These are phyloP conservation scores for Colletotrichum somersetense DNA, from an alignment of 2,329 filamentous ascomycete genomes.

Conservation along the genomic window DNA sequence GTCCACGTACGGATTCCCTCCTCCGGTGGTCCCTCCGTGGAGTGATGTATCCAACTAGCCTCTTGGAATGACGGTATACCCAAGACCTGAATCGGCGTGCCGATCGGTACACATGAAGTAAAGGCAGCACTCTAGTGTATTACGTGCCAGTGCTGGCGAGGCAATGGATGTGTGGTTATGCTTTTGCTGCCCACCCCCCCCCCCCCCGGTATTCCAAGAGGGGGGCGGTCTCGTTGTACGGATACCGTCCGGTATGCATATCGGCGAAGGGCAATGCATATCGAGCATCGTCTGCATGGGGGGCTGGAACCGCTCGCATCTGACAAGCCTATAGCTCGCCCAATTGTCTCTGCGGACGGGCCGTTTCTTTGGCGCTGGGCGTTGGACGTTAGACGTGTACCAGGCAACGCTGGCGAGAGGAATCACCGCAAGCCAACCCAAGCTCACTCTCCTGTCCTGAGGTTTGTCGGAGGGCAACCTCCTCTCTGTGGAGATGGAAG, in stretches of 20 bases:
- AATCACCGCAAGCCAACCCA: background rate
- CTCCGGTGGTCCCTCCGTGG: background rate
- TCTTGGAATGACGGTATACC: conserved; percentile 2
- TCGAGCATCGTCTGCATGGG: background rate
- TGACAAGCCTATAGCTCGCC: background rate
- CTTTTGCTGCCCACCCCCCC: background rate
- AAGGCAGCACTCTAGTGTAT: background rate
- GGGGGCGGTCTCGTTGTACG: background rate
- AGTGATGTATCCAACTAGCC: background rate
- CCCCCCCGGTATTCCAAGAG: too few relatives aligned
- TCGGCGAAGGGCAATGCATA: background rate
- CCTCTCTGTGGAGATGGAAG: background rate
- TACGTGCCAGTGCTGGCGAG: background rate
- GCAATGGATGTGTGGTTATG: background rate
- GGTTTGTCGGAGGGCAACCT: background rate
- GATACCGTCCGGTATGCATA: background rate
- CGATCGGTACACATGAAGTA: conserved; percentile 1
- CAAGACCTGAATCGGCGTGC: conserved; percentile 5
- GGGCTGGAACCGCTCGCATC: background rate
- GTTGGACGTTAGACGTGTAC: background rate
- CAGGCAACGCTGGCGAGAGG: background rate
- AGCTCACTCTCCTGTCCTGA: background rate
- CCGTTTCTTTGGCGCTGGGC: background rate
- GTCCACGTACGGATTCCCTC: background rate
- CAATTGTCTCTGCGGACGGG: background rate